Evolutionary conservation across 441 rosid genomes (phyloP), one percentile per base, ranked within the genome.

Genomic region (Brassica balearica): DNA sequence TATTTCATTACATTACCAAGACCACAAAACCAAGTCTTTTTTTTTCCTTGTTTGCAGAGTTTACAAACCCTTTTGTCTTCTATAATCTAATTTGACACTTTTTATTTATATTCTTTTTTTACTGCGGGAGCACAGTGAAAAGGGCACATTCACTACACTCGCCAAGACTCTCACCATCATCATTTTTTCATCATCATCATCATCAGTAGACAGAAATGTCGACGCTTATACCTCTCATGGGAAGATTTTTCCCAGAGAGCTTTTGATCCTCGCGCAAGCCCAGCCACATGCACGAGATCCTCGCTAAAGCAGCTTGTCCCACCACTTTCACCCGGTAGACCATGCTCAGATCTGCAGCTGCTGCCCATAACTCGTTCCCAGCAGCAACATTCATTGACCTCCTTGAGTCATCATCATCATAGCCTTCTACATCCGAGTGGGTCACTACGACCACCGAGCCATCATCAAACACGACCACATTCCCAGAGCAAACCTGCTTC

Each of bases 211-310:
- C 96, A 29, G 87, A 95, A 80, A 95, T 95, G 85, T 89, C 97
- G 15, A 95, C 96, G 66, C 85, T 90, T 43, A 93, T 88, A 69
- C 96, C 89, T 81, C 93, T 88, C 82, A 90, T 64, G 56, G 82
- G 88, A 82, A 70, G 59, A 65, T 75, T 48, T 74, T 89, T 83
- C 67, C 83, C 83, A 32, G 83, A 62, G 60, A 88, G 84, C 89
- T 90, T 92, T 68, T 85, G 89, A 38, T 88, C 83, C 32, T 88
- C 84, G 56, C 80, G 87, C 65, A 86, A 88, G 29, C 86, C 88
- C 25, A 96, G 81, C 98, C 96, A 96, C 60, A 91, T 60, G 80
- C 93, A 96, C 3, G 99, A 96, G 77, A 94, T 86, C 81, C 99
- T 88, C 6, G 90, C 90, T 76, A 92, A 34, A 11, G 97, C 95